Evolutionary conservation across 2,329 filamentous ascomycete genomes (phyloP), one percentile per base, ranked within the genome.

Genomic region (Cadophora luteo-olivacea): DNA sequence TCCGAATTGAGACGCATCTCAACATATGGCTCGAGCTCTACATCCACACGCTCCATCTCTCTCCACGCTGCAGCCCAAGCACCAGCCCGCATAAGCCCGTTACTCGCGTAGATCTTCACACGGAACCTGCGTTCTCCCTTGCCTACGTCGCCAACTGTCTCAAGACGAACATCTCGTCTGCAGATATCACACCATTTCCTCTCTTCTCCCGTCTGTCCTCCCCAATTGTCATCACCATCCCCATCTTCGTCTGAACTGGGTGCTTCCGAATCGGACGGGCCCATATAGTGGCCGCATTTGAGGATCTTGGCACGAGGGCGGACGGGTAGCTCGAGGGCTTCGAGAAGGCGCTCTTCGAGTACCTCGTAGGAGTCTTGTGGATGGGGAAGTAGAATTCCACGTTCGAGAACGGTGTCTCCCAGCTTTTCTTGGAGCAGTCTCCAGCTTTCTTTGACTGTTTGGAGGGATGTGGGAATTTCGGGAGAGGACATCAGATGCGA

Each of bases 1-100:
- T 89, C 87, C 22, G 85, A 84, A 65, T 89, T 84, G 14, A 91
- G 77, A 1, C 83, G 80, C 0, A 86, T 79, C 22, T 89, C 86
- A 12, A 94, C 85, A 76, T 90, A 87, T 3, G 96, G 92, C 75
- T 92, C 88, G 64, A 99, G 88, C 79, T 98, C 95, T 1, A 97
- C 92, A 77, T 99, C 96, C 0, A 98, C 93, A n/a, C 95, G 88
- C 81, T 99, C 96, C 96, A 99, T 99, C 80, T 98, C 95, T 74
- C 89, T 92, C 95, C 95, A 99, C 68, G 93, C 95, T 1, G 94
- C 94, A 4, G 88, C 88, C 96, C 96, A 99, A 0, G 96, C 95
- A 0, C 93, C 93, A 5, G 93, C 90, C 68, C 90, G 88, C 93
- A 99, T 97, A 60, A 98, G 82, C 0, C 96, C 96, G 79, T 98